Percentiles rank a stretch among this genome's conserved stretches.
phyloP scores from a whole-genome alignment of 805 yeast species.

The Kazachstania taianensis region DNA sequence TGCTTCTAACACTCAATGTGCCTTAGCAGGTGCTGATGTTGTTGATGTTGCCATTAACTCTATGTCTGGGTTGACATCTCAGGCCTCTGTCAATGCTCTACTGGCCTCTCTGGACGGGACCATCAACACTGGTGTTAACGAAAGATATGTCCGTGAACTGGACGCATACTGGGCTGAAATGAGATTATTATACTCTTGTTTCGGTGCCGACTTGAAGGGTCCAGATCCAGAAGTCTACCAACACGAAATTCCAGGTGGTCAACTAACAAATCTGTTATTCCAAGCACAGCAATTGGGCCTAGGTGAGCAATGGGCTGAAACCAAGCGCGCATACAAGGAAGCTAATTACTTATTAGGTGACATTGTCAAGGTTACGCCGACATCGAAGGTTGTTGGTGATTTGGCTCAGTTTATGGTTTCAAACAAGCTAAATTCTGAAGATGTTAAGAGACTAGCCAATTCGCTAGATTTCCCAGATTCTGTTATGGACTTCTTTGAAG shows the following conservation, averaged over 20 bases:
- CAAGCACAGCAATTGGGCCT: conserved; percentile 98
- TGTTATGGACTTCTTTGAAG: conserved; percentile 96
- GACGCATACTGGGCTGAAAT: conserved; percentile 98
- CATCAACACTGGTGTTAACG: conserved; percentile 61
- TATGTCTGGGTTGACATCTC: conserved; percentile 97
- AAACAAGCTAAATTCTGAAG: conserved; percentile 77
- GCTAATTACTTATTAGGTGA: conserved; percentile 92
- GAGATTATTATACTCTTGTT: conserved; percentile 91
- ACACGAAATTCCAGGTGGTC: conserved; percentile 99
- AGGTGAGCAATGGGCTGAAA: conserved; percentile 93
- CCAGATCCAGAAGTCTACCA: conserved; percentile 98
- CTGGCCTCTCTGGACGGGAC: conserved; percentile 88
- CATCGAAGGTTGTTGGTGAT: conserved; percentile 99
- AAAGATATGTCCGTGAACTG: conserved; percentile 61
- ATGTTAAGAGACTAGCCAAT: conserved; percentile 76
- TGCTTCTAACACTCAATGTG: conserved; percentile 90
- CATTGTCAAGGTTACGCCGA: conserved; percentile 96
- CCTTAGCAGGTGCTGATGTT: conserved; percentile 93
- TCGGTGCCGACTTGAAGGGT: conserved; percentile 97
- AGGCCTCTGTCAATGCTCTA: conserved; percentile 90
- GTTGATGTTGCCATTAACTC: conserved; percentile 97
- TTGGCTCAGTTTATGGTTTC: conserved; percentile 99
- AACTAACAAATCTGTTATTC: conserved; percentile 92
- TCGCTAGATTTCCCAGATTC: conserved; percentile 98
- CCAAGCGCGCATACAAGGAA: conserved; percentile 85